Base-by-base conservation (phyloP, 495 filamentous ascomycete species). In the Aspergillus sparsus region DNA sequence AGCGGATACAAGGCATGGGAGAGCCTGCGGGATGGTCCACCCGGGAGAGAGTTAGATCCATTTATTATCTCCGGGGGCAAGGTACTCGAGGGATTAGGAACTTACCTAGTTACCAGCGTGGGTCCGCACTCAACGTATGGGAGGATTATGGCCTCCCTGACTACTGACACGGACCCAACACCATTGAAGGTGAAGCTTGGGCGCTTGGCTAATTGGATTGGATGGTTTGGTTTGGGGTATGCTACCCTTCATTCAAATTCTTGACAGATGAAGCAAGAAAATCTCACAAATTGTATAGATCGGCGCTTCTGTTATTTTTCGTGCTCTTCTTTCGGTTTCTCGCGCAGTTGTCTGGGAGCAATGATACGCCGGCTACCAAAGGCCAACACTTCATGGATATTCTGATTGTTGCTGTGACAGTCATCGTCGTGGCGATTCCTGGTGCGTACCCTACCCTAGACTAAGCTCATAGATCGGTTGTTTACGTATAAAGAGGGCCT, bases 341-440 rank as follows among this genome's bases (percentile, higher is more conserved):
- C n/a, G 85, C 74, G 21, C 60, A 80, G 15, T 74, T 89, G 2
- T 70, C 75, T 3, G 63, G 74, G 53, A 85, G 86, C 58, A 62
- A 70, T 11, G 68, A 54, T 13, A 67, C 58, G 15, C 70, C 86
- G 9, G 76, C 85, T 12, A 62, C 77, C 57, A 88, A 87, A 65
- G 86, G 83, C 11, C 81, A 85, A 62, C 67, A 81, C 27, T 89
- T 88, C 65, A 76, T 87, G 34, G 81, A 86, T 60, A 88, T 89
- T 55, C 75, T 89, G 2, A 88, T 89, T 62, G 82, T 85, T 36
- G 83, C 86, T 34, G 82, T 89, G 15, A 89, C 85, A 9, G 83
- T 89, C 34, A 83, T 89, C 58, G 86, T 88, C 18, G 86, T 89
- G 33, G 86, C 86, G n/a, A 86, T 89, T 61, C 86, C 86, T 55